Evolutionary conservation across 768 basidiomycete species (phyloP).

Genomic region (Cytidiella melzeri): DNA sequence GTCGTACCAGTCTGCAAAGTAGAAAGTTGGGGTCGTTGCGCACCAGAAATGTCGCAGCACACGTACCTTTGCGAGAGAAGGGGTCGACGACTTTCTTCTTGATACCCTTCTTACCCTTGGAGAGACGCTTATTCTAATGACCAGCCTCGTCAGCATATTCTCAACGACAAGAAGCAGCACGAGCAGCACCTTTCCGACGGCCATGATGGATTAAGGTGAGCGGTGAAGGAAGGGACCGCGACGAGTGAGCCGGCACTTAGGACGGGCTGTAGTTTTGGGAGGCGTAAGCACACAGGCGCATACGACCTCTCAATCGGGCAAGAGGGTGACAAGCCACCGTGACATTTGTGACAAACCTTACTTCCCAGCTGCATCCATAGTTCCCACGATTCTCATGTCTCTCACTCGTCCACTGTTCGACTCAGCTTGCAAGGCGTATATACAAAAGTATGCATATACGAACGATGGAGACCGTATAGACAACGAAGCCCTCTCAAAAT

Average conservation of each 20-base stretch:
- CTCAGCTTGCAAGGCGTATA: constrained; percentile 46
- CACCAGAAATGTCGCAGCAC: not conserved
- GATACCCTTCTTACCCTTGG: constrained; percentile 98
- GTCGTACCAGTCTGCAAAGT: constrained; percentile 90
- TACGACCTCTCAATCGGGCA: not conserved
- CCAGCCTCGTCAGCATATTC: constrained; percentile 1
- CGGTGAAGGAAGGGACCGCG: constrained; percentile 33
- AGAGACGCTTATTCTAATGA: constrained; percentile 89
- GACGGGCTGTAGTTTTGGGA: constrained; percentile 41
- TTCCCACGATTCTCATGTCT: constrained; percentile 43
- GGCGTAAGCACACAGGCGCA: constrained; percentile 2
- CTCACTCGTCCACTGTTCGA: constrained; percentile 60
- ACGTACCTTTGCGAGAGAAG: constrained; percentile 95
- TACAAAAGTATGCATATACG: constrained; percentile 24
- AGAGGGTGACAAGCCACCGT: constrained; percentile 10
- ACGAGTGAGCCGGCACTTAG: constrained; percentile 40
- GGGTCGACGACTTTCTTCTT: constrained; percentile 99
- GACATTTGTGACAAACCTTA: constrained; percentile 40
- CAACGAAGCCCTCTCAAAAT: constrained; percentile 8
- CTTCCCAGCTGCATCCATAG: constrained; percentile 39
- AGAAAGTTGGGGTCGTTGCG: not conserved
- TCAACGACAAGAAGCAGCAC: not conserved
- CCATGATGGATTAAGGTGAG: constrained; percentile 53
- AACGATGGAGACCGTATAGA: not conserved
- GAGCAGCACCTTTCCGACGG: constrained; percentile 76